Evolutionary conservation across 2,329 filamentous ascomycete genomes (phyloP).

Genomic region (Nannizziopsis arthrosporioides): DNA sequence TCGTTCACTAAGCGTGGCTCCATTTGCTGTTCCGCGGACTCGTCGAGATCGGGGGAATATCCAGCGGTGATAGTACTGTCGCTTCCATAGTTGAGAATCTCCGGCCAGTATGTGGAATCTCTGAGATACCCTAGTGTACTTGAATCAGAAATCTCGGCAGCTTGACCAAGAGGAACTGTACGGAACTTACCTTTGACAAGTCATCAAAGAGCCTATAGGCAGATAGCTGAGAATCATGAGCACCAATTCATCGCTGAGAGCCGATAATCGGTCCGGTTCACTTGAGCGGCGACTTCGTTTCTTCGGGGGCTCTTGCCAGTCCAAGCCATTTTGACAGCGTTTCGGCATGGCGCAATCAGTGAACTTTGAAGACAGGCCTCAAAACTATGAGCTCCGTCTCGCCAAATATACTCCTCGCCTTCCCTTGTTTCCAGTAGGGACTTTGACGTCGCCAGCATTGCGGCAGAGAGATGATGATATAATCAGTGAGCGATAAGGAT

Average conservation of each 20-base stretch:
- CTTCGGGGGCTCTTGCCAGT: conserved; percentile 6
- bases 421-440: background rate
- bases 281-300: conserved; percentile 11
- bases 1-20: background rate
- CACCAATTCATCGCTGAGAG: conserved; percentile 75
- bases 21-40: conserved; percentile 52
- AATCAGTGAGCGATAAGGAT: conserved; percentile 2
- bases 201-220: conserved; percentile 55
- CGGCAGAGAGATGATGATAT: background rate
- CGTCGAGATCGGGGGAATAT: conserved; percentile 68
- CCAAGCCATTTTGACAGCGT: conserved; percentile 9
- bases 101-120: conserved; percentile 61
- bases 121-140: conserved; percentile 41
- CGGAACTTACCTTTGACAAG: conserved; percentile 46
- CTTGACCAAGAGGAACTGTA: conserved; percentile 6
- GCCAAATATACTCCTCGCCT: background rate
- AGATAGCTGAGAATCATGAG: conserved; percentile 71
- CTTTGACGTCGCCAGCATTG: background rate
- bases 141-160: background rate
- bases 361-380: background rate
- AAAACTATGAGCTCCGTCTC: background rate
- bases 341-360: conserved; percentile 12
- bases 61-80: conserved; percentile 75
- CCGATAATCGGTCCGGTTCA: conserved; percentile 52
- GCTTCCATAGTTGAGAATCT: conserved; percentile 86